Evolutionary conservation across 176 grass and related monocot genomes (phyloP), one percentile per base, ranked within the genome.

Genomic region (Aegilops tauschii): DNA sequence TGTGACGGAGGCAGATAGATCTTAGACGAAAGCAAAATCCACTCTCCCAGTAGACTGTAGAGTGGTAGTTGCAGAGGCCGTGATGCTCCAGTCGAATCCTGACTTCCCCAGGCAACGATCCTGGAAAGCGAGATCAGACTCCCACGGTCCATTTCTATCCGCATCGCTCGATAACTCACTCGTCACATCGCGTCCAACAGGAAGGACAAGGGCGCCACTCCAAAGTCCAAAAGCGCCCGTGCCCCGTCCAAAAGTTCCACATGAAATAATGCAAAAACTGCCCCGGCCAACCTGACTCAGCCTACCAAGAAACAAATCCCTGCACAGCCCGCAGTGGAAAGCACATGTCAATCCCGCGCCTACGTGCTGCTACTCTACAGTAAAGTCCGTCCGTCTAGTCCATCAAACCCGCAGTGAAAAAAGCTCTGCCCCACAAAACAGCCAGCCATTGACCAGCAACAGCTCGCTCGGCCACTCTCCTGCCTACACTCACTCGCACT

Each of bases 121-220:
- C 40, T 2, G 10, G 71, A 40, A 71, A 40, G 71, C 12, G 72
- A 75, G 42, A 50, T 49, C 13, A 18, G 23, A 29, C 25, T 74
- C 23, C n/a, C 40, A 47, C 12, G 12, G 23, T 49, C 40, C 71
- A 47, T 47, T 47, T 6, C 69, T 49, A 49, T 14, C 50, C 23
- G 6, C 12, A 20, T 73, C 37, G 1, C 37, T 25, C 12, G 37
- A 21, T 20, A 18, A 17, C 14, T 18, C 50, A 1, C 50, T 54
- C 75, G 76, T 84, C 82, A 66, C 58, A 84, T 80, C 76, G 36
- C 68, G 18, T 61, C 83, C 54, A 54, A 12, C 30, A 18, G 13
- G 25, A 65, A 83, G 42, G 84, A 83, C 89, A 87, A 83, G 1
- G 80, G 65, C 66, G 84, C 66, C 80, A 8, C 89, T 87, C 89